Conservation (phyloP, 2,329 filamentous ascomycete species). For the Alternaria sp. region DNA sequence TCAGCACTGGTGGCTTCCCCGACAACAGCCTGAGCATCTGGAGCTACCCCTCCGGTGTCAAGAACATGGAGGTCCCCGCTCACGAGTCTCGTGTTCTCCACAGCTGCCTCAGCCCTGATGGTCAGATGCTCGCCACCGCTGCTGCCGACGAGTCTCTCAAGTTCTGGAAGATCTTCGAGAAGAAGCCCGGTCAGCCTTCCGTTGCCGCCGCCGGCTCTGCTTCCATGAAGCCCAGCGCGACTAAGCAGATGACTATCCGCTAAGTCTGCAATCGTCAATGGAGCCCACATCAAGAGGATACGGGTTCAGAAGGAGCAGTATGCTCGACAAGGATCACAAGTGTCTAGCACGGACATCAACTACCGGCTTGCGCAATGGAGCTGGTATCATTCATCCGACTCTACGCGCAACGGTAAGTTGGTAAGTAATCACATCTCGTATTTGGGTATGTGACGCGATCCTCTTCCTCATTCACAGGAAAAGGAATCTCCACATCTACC, state of each 20-base stretch:
- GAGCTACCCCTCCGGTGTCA: slow-evolving; percentile 96
- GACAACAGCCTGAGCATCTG: slow-evolving; percentile 99
- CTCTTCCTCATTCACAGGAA: slow-evolving; percentile 18
- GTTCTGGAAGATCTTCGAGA: slow-evolving; percentile 99
- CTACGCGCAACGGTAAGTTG: slow-evolving; percentile 52
- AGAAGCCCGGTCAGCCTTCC: slow-evolving; percentile 81
- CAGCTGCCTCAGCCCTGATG: slow-evolving; percentile 95
- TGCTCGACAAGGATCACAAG: slow-evolving; percentile 21
- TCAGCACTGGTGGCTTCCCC: slow-evolving; percentile 97
- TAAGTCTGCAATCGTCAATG: too few species aligned
- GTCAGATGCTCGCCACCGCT: slow-evolving; percentile 96
- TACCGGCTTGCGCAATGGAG: slow-evolving; percentile 49
- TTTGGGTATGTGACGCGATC: slow-evolving; percentile 50
- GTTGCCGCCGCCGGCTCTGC: slow-evolving; percentile 70
- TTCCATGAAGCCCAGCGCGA: slow-evolving; percentile 78
- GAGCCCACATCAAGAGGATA: too few species aligned
- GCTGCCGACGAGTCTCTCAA: slow-evolving; percentile 96
- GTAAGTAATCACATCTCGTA: slow-evolving; percentile 50
- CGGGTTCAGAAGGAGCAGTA: too few species aligned
- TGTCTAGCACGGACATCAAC: slow-evolving; percentile 19
- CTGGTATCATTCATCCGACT: slow-evolving; percentile 39
- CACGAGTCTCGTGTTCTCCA: slow-evolving; percentile 97
- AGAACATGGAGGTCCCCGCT: slow-evolving; percentile 96
- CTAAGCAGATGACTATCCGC: slow-evolving; percentile 84
- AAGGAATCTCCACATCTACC: slow-evolving; percentile 42